Evolutionary conservation across 345 rosid species (phyloP).

Genomic region (Pistacia integerrima): DNA sequence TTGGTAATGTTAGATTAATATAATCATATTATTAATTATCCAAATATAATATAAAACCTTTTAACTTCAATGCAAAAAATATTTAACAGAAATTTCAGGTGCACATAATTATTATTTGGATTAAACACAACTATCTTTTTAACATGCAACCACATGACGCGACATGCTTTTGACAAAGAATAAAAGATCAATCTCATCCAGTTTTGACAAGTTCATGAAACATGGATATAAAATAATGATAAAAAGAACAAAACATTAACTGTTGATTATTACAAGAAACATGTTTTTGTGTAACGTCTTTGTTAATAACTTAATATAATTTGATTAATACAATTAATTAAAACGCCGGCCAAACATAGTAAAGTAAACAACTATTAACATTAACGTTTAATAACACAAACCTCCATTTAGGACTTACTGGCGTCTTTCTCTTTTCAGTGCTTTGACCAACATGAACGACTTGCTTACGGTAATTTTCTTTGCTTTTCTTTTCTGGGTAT

Average conservation of each 20-base stretch:
- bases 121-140: not conserved
- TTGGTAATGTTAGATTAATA: no score
- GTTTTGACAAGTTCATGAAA: not conserved
- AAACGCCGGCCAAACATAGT: conserved; percentile 6
- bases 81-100: no score
- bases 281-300: not conserved
- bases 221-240: not conserved
- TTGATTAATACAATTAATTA: not conserved
- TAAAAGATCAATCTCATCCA: no score
- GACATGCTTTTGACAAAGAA: no score
- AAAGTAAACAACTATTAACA: not conserved
- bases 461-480: conserved; percentile 36
- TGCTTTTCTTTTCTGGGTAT: not conserved
- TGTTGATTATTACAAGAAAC: conserved; percentile 1
- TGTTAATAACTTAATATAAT: not conserved
- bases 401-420: conserved; percentile 15
- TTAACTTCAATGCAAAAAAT: no score
- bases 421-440: conserved; percentile 5
- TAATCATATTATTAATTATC: no score
- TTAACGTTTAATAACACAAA: not conserved
- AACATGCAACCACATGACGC: not conserved
- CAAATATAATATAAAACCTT: no score
- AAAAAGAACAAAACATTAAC: not conserved
- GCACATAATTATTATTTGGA: no score
- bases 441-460: conserved; percentile 42